A percentile compares a stretch with the other conserved stretches of the same genome.
phyloP scores from a whole-genome alignment of 148 eudicot genomes.

The Rhododendron griersonianum region DNA sequence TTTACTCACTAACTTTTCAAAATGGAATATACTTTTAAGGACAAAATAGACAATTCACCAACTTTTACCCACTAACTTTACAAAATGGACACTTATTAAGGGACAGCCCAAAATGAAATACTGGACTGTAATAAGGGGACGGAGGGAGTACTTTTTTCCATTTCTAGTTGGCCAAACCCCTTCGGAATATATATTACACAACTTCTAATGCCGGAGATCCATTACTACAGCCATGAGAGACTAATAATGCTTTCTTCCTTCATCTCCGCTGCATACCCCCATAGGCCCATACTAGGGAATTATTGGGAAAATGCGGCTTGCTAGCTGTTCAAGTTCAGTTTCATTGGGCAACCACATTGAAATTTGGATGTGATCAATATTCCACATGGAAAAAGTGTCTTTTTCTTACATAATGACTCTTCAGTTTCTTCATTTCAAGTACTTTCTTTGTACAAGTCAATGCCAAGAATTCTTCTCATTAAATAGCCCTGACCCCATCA shows the following conservation, averaged over 20 bases:
- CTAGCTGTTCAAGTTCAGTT: neutral
- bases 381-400: neutral
- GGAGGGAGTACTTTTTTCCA: too few species aligned
- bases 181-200: neutral
- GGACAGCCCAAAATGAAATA: too few species aligned
- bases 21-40: too few species aligned
- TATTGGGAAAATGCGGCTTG: neutral
- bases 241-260: neutral
- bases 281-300: neutral
- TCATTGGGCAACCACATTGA: neutral
- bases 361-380: neutral
- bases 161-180: neutral
- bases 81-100: too few species aligned
- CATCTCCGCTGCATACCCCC: neutral
- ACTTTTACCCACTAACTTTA: too few species aligned
- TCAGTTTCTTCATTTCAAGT: neutral
- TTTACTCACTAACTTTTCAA: too few species aligned
- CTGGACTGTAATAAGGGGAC: too few species aligned
- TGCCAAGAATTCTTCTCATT: neutral
- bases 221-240: neutral
- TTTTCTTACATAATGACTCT: neutral
- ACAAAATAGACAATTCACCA: too few species aligned
- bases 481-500: neutral
- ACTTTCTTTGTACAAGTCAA: neutral
- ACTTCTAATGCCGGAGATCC: neutral